phyloP scores from a whole-genome alignment of 352 stramenopile genomes.

The Globisporangium paddicum region DNA sequence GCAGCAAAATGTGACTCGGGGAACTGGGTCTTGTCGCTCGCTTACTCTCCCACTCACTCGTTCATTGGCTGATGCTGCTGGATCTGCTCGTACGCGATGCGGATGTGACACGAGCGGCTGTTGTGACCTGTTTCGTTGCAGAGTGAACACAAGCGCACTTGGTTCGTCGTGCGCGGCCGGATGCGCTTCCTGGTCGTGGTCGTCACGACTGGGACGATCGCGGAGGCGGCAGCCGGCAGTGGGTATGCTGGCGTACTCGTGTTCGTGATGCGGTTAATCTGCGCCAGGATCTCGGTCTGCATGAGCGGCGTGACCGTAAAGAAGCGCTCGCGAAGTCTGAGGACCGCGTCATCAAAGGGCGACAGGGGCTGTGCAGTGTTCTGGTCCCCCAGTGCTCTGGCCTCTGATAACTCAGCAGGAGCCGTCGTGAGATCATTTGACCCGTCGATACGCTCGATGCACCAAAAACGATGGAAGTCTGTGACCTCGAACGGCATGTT shows the following conservation, averaged over 20 bases:
- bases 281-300: constrained; percentile 3
- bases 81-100: neutral
- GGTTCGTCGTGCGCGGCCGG: neutral
- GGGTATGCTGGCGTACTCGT: neutral
- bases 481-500: neutral
- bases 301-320: neutral
- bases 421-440: neutral
- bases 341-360: constrained; percentile 2
- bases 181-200: neutral
- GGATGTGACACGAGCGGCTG: neutral
- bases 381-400: neutral
- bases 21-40: neutral
- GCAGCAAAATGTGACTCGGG: neutral
- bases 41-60: neutral
- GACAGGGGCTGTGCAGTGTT: neutral
- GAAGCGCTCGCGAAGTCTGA: neutral
- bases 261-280: constrained; percentile 1
- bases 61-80: neutral
- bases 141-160: constrained; percentile 2
- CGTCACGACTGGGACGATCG: neutral
- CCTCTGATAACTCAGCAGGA: too few species aligned
- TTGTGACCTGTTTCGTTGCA: neutral
- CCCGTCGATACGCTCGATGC: neutral
- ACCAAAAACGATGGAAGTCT: constrained; percentile 5
- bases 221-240: neutral